These are phyloP conservation scores for Iris pallida DNA, from an alignment of 116 monocot genomes.

Conservation along the genomic window DNA sequence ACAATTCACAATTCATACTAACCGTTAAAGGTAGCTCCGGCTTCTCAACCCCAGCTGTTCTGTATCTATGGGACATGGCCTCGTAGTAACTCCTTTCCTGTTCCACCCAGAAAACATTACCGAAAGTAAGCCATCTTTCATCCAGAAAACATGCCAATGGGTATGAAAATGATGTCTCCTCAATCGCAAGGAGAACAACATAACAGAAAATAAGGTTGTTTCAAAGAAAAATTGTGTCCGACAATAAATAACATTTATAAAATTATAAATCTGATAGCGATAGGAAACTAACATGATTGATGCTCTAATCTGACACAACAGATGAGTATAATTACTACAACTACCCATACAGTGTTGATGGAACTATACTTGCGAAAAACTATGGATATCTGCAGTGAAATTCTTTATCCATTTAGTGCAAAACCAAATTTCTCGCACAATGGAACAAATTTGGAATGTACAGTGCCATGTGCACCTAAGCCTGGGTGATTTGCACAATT, in stretches of 20 bases:
- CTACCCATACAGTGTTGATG: no score
- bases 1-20: no score
- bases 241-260: background rate
- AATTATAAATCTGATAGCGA: background rate
- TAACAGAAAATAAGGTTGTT: background rate
- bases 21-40: no score
- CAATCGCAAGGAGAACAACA: background rate
- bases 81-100: slow-evolving; percentile 48
- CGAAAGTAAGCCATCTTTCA: background rate
- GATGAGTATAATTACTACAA: background rate
- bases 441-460: no score
- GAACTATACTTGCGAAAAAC: no score
- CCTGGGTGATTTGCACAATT: no score
- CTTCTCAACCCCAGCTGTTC: slow-evolving; percentile 11
- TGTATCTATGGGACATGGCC: slow-evolving; percentile 25
- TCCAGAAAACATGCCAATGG: background rate
- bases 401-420: no score
- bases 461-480: no score
- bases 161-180: background rate
- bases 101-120: background rate
- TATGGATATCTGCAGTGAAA: no score
- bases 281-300: no score
- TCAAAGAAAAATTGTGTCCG: background rate
- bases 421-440: no score
- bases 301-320: background rate